Conservation (phyloP, 306 rosid species). For the Medicago arabica region DNA sequence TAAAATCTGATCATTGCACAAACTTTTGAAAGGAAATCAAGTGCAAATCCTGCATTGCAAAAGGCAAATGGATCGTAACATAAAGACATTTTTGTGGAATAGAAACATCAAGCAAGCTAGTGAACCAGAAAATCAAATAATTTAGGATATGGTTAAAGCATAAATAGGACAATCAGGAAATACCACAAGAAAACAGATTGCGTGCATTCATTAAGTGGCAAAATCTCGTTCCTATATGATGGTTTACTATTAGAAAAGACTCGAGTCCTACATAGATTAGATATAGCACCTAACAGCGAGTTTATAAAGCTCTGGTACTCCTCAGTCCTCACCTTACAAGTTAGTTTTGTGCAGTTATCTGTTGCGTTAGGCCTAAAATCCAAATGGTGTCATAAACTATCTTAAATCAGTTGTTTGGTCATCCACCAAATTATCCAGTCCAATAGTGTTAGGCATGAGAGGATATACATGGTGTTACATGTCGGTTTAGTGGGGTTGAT, state of each 20-base stretch:
- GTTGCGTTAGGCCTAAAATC: too few relatives aligned
- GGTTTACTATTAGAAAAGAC: neutral
- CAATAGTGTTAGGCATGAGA: too few relatives aligned
- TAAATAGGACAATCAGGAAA: constrained; percentile 16
- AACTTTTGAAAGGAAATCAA: constrained; percentile 26
- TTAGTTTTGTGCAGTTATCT: neutral
- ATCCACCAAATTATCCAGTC: neutral
- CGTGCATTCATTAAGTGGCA: neutral
- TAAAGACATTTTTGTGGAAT: too few relatives aligned
- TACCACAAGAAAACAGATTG: neutral
- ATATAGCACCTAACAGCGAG: neutral
- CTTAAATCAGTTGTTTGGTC: too few relatives aligned
- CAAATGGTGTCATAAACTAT: too few relatives aligned
- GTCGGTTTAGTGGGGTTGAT: neutral
- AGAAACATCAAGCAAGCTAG: neutral
- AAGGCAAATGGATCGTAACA: neutral
- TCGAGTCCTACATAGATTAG: neutral
- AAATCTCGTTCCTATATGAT: neutral
- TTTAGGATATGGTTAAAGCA: neutral
- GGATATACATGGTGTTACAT: too few relatives aligned
- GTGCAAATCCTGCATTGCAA: constrained; percentile 3
- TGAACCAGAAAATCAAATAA: neutral
- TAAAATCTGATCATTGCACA: constrained; percentile 6
- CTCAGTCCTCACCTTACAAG: neutral
- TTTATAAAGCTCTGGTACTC: neutral